phyloP scores from a whole-genome alignment of 2,329 filamentous ascomycete genomes.

The Aureobasidium sp. region DNA sequence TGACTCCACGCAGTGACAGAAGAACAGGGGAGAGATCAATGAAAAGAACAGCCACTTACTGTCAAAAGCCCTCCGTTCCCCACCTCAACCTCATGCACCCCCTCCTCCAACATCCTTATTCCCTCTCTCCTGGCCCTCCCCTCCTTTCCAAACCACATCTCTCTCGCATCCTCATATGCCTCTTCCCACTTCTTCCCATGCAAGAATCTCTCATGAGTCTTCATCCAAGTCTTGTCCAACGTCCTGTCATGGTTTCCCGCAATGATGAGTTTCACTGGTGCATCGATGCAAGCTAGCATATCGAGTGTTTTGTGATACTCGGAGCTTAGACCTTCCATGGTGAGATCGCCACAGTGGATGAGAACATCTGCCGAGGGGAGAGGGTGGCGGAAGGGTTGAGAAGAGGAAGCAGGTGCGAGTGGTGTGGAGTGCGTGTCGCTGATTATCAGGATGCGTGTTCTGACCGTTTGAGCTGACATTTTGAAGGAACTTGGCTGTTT shows the following conservation, averaged over 20 bases:
- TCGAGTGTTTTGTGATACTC: constrained; percentile 42
- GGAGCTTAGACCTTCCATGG: constrained; percentile 37
- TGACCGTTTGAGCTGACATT: constrained; percentile 18
- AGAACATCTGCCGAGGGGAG: constrained; percentile 45
- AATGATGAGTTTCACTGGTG: constrained; percentile 52
- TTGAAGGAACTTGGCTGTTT: neutral
- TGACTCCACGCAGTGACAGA: too few relatives aligned
- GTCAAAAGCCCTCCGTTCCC: constrained; percentile 41
- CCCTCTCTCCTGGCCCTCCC: constrained; percentile 14
- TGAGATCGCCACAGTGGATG: constrained; percentile 52
- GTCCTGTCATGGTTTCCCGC: constrained; percentile 55
- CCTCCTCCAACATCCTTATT: constrained; percentile 41
- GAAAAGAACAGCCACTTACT: constrained; percentile 6
- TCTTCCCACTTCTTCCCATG: constrained; percentile 15
- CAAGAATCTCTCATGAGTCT: constrained; percentile 6
- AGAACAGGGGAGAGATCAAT: neutral
- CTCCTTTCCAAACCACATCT: constrained; percentile 39
- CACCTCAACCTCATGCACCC: constrained; percentile 37
- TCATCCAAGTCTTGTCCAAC: constrained; percentile 39
- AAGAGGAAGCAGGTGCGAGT: constrained; percentile 4
- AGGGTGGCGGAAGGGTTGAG: constrained; percentile 25
- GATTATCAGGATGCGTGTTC: constrained; percentile 36
- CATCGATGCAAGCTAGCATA: constrained; percentile 41
- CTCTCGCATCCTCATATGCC: constrained; percentile 24
- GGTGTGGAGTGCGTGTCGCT: constrained; percentile 34